Evolutionary conservation across 2,329 filamentous ascomycete genomes (phyloP).

Genomic region (Fusarium sp.): DNA sequence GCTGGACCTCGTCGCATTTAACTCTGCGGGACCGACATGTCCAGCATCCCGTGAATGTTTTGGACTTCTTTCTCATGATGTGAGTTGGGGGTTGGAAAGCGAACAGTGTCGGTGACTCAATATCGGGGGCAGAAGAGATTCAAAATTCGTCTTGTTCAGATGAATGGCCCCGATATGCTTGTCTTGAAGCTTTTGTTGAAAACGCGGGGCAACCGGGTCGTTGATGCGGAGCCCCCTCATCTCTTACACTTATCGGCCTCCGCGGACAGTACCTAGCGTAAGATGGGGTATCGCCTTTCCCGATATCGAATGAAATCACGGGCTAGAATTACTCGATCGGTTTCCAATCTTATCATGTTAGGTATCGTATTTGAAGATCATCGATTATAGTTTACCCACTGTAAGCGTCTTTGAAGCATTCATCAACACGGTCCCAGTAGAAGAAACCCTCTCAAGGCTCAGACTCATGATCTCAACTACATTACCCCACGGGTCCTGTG

Average conservation of each 20-base stretch:
- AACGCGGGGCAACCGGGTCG: neutral
- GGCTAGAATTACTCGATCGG: neutral
- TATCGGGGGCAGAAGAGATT: no score
- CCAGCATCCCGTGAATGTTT: neutral
- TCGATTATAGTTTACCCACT: rapidly evolving
- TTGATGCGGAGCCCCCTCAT: neutral
- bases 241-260: neutral
- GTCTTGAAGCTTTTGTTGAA: no score
- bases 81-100: neutral
- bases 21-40: neutral
- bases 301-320: neutral
- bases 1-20: neutral
- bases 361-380: neutral
- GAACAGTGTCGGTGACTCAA: rapidly evolving
- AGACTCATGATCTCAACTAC: neutral
- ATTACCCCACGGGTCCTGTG: neutral
- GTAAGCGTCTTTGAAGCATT: neutral
- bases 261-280: neutral
- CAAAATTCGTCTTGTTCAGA: no score
- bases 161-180: no score
- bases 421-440: neutral
- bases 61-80: neutral
- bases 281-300: neutral
- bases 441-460: neutral
- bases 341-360: neutral